Evolutionary conservation across 2,329 filamentous ascomycete genomes (phyloP).

Genomic region (Coniochaeta hoffmannii): DNA sequence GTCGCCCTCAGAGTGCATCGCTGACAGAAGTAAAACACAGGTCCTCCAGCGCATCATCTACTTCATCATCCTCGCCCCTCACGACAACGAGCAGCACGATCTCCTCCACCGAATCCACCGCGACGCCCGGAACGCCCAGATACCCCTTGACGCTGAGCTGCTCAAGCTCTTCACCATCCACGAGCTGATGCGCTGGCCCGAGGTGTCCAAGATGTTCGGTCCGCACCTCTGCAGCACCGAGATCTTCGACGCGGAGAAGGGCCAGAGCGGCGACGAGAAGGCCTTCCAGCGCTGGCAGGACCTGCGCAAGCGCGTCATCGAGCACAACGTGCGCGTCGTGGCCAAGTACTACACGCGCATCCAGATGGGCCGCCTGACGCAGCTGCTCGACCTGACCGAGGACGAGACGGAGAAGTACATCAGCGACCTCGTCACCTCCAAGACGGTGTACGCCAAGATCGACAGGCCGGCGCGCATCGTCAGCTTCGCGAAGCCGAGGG

Average conservation of each 20-base stretch:
- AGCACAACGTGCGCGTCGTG: constrained; percentile 96
- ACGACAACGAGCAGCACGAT: constrained; percentile 98
- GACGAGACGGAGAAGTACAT: constrained; percentile 99
- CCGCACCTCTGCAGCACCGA: constrained; percentile 83
- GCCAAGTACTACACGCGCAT: constrained; percentile 99
- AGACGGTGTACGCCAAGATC: constrained; percentile 97
- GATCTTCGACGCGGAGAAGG: constrained; percentile 67
- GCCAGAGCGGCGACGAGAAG: constrained; percentile 69
- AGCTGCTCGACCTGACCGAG: constrained; percentile 84
- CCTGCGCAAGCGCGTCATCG: constrained; percentile 94
- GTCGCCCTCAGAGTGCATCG: not conserved
- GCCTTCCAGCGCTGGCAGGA: constrained; percentile 85
- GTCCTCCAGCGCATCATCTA: constrained; percentile 92
- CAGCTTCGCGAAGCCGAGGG: constrained; percentile 88
- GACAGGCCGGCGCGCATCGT: constrained; percentile 88
- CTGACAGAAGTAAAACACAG: constrained; percentile 33
- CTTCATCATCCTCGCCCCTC: constrained; percentile 91
- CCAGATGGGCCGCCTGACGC: constrained; percentile 80
- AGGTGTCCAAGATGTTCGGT: constrained; percentile 82
- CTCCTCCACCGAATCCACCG: constrained; percentile 87
- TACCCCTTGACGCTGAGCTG: constrained; percentile 75
- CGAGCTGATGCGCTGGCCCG: constrained; percentile 97
- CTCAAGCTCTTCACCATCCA: constrained; percentile 91
- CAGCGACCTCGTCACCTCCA: constrained; percentile 90
- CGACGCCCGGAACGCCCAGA: constrained; percentile 72